Evolutionary conservation across 2,329 filamentous ascomycete species (phyloP).

Genomic region (Spiromastix sp.): DNA sequence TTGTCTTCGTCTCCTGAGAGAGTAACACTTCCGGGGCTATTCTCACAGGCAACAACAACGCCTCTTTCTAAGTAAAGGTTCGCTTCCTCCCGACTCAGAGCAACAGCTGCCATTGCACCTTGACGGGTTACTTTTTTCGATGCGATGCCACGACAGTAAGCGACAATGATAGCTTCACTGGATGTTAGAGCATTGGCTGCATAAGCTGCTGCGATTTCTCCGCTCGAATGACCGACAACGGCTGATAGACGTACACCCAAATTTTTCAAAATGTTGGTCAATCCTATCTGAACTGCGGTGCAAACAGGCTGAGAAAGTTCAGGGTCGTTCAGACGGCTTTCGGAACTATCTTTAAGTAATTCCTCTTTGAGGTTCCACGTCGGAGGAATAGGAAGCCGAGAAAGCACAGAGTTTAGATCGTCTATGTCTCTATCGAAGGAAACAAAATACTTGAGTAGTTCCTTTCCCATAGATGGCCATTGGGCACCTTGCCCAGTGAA

Average conservation of each 20-base stretch:
- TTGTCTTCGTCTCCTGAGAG: constrained; percentile 21
- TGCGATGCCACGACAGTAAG: constrained; percentile 15
- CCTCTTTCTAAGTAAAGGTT: constrained; percentile 15
- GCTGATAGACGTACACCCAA: constrained; percentile 9
- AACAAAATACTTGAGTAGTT: constrained; percentile 13
- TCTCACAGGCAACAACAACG: constrained; percentile 29
- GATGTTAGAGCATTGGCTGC: constrained; percentile 13
- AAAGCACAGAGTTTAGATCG: constrained; percentile 13
- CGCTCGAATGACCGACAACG: constrained; percentile 13
- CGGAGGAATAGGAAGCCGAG: constrained; percentile 13
- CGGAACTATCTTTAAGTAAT: not conserved
- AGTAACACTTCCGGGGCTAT: constrained; percentile 27
- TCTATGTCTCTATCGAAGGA: constrained; percentile 13
- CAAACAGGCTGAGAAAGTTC: constrained; percentile 10
- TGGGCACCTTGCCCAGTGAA: constrained; percentile 15
- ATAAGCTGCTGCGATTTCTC: constrained; percentile 15
- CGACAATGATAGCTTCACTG: constrained; percentile 14
- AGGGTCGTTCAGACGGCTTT: constrained; percentile 2
- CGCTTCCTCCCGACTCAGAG: constrained; percentile 12
- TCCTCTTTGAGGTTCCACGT: constrained; percentile 5
- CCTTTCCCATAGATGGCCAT: constrained; percentile 10
- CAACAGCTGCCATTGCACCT: constrained; percentile 22
- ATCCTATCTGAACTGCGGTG: constrained; percentile 14
- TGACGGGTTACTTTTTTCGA: constrained; percentile 11
- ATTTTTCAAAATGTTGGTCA: constrained; percentile 8